Percentiles rank a stretch among this genome's conserved stretches.
These are phyloP conservation scores for Penicillium aurantiogriseum DNA, from an alignment of 2,329 filamentous ascomycete genomes.

Conservation along the genomic window DNA sequence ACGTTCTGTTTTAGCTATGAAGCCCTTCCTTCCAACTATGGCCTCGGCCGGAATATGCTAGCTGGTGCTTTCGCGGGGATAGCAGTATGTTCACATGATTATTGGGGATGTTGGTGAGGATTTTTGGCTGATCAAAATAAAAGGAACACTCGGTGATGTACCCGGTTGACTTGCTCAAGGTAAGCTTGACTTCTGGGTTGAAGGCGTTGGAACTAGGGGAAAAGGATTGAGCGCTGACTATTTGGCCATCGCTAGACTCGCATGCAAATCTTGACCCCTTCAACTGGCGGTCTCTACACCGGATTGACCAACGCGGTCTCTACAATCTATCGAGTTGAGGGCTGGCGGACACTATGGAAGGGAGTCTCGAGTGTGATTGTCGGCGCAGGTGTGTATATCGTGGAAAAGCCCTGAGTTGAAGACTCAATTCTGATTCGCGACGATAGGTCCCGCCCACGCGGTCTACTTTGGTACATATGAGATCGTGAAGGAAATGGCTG, in stretches of 20 bases:
- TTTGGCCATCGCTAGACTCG: slow-evolving; percentile 65
- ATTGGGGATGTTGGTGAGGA: neutral
- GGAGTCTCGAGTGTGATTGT: slow-evolving; percentile 95
- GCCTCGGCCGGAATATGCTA: slow-evolving; percentile 88
- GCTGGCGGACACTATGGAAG: slow-evolving; percentile 88
- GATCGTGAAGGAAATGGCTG: slow-evolving; percentile 92
- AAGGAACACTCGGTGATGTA: slow-evolving; percentile 99
- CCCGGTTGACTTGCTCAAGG: slow-evolving; percentile 96
- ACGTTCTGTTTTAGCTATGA: slow-evolving; percentile 67
- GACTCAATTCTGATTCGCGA: slow-evolving; percentile 22
- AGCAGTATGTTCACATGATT: slow-evolving; percentile 61
- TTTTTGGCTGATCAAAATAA: slow-evolving; percentile 19
- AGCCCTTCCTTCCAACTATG: slow-evolving; percentile 90
- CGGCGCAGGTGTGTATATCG: slow-evolving; percentile 70
- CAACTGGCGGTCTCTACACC: slow-evolving; percentile 75
- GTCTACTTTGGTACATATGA: slow-evolving; percentile 99
- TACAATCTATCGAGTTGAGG: slow-evolving; percentile 87
- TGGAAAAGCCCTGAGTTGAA: neutral
- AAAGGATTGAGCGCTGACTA: slow-evolving; percentile 15
- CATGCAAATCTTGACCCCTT: slow-evolving; percentile 93
- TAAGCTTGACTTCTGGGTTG: slow-evolving; percentile 43
- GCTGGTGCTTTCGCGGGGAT: slow-evolving; percentile 97
- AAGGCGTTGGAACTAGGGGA: neutral
- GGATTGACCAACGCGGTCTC: slow-evolving; percentile 90
- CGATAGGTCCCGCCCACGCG: slow-evolving; percentile 84